Evolutionary conservation across 2,329 filamentous ascomycete genomes (phyloP), one percentile per base, ranked within the genome.

Genomic region (Cyclaneusma minus): DNA sequence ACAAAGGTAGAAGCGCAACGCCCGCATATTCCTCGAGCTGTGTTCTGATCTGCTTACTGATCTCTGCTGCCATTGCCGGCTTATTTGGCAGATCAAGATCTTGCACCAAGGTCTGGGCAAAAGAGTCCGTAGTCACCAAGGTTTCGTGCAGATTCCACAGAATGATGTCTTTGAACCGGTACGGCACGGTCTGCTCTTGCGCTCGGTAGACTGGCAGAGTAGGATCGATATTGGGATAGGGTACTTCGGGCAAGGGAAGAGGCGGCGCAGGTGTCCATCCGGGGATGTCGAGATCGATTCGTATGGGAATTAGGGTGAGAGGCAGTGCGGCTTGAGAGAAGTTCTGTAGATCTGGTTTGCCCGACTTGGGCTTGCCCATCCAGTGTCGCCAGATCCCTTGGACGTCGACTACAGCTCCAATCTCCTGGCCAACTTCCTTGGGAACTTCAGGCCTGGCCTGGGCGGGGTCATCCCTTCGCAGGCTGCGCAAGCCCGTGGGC

Each of bases 141-240:
- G 82, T 80, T 56, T 98, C 89, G 52, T 95, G 87, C 9, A 98
- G 63, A 43, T 98, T 98, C 89, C 89, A 98, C 27, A 94, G 56
- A 43, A 98, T 95, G n/a, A 81, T 78, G 42, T 98, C 89, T 43
- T 91, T 84, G 30, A 98, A 62, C 35, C 89, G 72, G 52, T 84
- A 94, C 3, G 82, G 78, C 1, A 84, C 73, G 9, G 84, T 84
- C 34, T 69, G 54, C 35, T 94, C 87, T 29, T 78, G 78, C 29
- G 67, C 63, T 42, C 76, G 75, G 55, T 91, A 94, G 29, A 84
- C 73, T 9, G 82, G 75, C 26, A 81, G 59, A 4, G 68, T 70
- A 32, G 78, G 71, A 44, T 92, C 79, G 39, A 75, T 66, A 10
- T 62, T 60, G 30, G 60, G 60, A 31, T 64, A 62, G 29, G 54